Evolutionary conservation across 2,329 filamentous ascomycete genomes (phyloP), one percentile per base, ranked within the genome.

Genomic region (Parascedosporium putredinis): DNA sequence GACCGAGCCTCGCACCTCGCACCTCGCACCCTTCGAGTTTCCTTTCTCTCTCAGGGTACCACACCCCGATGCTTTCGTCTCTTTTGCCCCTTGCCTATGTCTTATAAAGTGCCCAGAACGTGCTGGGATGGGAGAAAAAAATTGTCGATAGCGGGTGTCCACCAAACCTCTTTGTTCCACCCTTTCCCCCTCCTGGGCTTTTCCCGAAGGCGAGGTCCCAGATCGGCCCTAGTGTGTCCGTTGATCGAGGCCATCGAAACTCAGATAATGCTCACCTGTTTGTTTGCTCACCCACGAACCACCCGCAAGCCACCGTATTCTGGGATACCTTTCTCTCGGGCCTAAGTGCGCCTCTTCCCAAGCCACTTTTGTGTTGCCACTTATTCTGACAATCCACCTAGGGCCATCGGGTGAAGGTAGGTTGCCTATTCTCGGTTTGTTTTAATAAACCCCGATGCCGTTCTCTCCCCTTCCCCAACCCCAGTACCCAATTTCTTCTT

Each of bases 211-310:
- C 33, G 22, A 40, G 36, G 18, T 40, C 36, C 36, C 36, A 18
- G 36, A 40, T 40, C 36, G 36, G 36, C n/a, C 36, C 22, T 23
- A 18, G 18, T 18, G 36, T 20, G 36, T 40, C 36, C 36, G 36
- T 40, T 40, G 36, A 40, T 18, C 36, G 36, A 18, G n/a, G 36
- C 36, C 36, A 40, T 20, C 18, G 36, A 40, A 40, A 40, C 36
- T 40, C 36, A 18, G 36, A 40, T 18, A 18, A 40, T 40, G n/a
- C 36, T 40, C 36, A 40, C 36, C 36, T 40, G 36, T 40, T 40
- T 40, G n/a, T 40, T 20, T 40, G 36, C 22, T 20, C 36, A 40
- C 18, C 36, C n/a, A 40, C 18, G n/a, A 10, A 40, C 36, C 12
- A 20, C 36, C 36, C 9, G n/a, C 14, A n/a, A 40, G 10, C n/a